Base-by-base conservation (phyloP, 179 eudicot genomes). In the Camellia oleifera region DNA sequence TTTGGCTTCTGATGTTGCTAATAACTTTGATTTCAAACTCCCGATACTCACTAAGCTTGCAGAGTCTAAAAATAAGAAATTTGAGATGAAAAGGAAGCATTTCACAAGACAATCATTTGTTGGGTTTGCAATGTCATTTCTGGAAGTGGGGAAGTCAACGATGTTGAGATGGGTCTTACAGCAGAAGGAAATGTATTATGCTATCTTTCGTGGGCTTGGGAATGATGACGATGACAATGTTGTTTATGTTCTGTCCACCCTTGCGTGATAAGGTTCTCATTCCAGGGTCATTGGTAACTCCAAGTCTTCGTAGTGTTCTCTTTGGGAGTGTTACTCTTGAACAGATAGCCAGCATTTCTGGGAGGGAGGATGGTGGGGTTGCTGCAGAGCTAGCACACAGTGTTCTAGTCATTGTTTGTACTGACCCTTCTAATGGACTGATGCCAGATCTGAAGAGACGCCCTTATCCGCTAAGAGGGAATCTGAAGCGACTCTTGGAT, bases 251-350 rank as follows among this genome's bases (percentile, higher is more conserved):
- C 77, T 97, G 26, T 88, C 93, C 42, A 89, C 92, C 58, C 84
- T 97, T n/a, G 87, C 92, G 94, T 50, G 95, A 92, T 86, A 87
- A 81, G 86, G 84, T 97, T 86, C 94, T 97, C 79, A 80, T 82
- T 45, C 83, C 86, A 5, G 93, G 90, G 82, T 92, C 98, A 10
- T 58, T 85, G 82, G 85, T 97, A 81, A 89, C 95, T 20, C 93
- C 97, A 0, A 84, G 94, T 42, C 94, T 94, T 71, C 86, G 99
- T 60, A 97, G 99, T 81, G 99, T 97, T 74, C 86, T 97, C 50
- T 97, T 97, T 75, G 99, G 99, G 50, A 94, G 97, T 73, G 92
- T 90, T 82, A 97, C 97, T 3, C 81, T 97, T 79, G 99, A 97
- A 52, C 96, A 94, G 77, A 78, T 97, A 80, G 83, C 83, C 62